Evolutionary conservation across 106 monocot species (phyloP), one percentile per base, ranked within the genome.

Genomic region (Dendrobium huoshanense): DNA sequence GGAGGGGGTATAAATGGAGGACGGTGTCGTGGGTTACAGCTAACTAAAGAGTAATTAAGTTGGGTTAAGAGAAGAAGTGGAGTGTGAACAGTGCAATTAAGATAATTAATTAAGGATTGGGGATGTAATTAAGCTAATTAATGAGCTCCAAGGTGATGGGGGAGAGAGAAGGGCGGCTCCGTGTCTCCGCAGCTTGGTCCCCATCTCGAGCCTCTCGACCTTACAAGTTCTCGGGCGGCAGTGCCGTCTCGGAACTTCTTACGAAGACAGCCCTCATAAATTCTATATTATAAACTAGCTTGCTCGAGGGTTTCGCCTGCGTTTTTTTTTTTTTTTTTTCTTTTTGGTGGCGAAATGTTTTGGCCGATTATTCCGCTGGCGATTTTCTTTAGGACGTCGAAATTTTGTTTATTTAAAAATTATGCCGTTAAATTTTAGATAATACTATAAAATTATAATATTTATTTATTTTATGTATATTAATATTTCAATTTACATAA

Each of bases 111-210:
- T 74, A 44, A 41, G 41, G 3, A 9, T 45, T 73, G 16, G 5
- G 15, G 13, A 22, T 61, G n/a, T 42, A 43, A 74, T 20, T 43
- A 11, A n/a, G 43, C 4, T 43, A 13, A 44, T 72, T 72, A 72
- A 74, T 18, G 29, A 77, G 81, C 68, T 86, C 88, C 88, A 79
- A 85, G 75, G 83, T 81, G 81, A 67, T 83, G 84, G 90, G 89
- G 72, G 59, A 37, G 7, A 22, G 61, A 61, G 61, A 61, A 0
- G 61, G 83, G 80, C 93, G 93, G 88, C 91, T 89, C 85, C 90
- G 88, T 80, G 89, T 91, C 77, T 87, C 91, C 93, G 93, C 93
- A 83, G 72, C 64, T 79, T 61, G 79, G 84, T 82, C 80, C 82
- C 82, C 77, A 29, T 70, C 70, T 24, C 37, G 67, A 13, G 51